These are phyloP conservation scores for Saccharomyces hybrid DNA, from an alignment of 1,139 yeast species.

Conservation along the genomic window DNA sequence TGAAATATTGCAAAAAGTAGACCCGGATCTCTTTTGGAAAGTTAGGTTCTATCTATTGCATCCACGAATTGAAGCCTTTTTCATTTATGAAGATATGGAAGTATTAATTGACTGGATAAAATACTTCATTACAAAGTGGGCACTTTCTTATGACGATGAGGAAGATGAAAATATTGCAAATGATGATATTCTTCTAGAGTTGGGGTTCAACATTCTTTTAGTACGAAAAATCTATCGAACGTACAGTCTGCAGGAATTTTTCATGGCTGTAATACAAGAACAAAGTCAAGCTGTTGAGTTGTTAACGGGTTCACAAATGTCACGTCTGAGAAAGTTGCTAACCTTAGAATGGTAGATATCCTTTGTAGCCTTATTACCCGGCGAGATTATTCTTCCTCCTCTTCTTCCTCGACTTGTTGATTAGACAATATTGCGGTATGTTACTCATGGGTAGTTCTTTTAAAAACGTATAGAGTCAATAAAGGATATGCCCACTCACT, in stretches of 20 bases:
- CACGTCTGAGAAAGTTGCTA: neutral
- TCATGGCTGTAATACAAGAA: neutral
- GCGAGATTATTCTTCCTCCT: neutral
- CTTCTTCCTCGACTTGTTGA: neutral
- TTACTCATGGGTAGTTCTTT: neutral
- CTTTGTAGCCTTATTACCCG: neutral
- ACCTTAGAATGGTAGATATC: neutral
- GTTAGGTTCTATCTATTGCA: slow-evolving; percentile 12
- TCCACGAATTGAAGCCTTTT: slow-evolving; percentile 8
- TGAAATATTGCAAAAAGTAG: slow-evolving; percentile 8
- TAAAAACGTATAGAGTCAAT: neutral
- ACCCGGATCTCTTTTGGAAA: slow-evolving; percentile 23
- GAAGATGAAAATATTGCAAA: neutral
- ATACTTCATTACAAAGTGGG: neutral
- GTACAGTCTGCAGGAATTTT: neutral
- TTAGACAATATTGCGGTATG: neutral
- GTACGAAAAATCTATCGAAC: slow-evolving; percentile 1
- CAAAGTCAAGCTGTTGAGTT: neutral
- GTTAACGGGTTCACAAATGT: neutral
- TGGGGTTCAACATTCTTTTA: slow-evolving; percentile 7
- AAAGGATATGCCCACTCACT: neutral
- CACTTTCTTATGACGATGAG: neutral
- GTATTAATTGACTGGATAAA: neutral
- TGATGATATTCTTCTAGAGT: slow-evolving; percentile 1
- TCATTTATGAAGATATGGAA: slow-evolving; percentile 6